Conservation (phyloP, 345 rosid genomes). For the Laguncularia racemosa region DNA sequence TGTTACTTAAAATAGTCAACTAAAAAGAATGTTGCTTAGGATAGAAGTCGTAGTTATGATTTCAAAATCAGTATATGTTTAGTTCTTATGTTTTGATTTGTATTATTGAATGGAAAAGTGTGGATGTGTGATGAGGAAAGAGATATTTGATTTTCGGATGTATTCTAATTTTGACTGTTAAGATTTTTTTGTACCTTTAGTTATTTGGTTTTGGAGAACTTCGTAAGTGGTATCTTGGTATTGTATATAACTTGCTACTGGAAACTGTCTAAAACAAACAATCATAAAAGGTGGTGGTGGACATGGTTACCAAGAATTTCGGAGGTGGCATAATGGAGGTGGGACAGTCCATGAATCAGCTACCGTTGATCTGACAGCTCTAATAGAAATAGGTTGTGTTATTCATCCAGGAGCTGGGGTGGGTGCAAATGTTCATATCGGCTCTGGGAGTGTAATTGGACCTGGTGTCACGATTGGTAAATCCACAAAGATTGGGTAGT, state of each 20-base stretch:
- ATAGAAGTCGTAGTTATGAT: no score
- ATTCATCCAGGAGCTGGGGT: conserved; percentile 46
- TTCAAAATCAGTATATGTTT: no score
- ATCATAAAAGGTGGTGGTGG: conserved; percentile 26
- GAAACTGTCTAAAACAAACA: conserved; percentile 9
- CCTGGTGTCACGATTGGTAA: conserved; percentile 48
- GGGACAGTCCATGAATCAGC: conserved; percentile 58
- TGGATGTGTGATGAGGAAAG: no score
- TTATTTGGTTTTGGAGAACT: no score
- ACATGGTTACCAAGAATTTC: conserved; percentile 19
- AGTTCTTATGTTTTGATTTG: no score
- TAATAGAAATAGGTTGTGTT: conserved; percentile 52
- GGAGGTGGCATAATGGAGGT: conserved; percentile 59
- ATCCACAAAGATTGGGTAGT: conserved; percentile 54
- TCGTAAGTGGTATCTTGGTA: background rate
- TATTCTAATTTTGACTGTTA: no score
- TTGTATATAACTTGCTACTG: background rate
- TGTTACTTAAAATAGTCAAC: no score
- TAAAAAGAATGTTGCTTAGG: no score
- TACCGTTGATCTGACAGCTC: conserved; percentile 40
- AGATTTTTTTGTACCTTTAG: no score
- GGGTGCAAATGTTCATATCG: conserved; percentile 50
- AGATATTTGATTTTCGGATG: no score
- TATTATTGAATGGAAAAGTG: no score
- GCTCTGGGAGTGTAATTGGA: conserved; percentile 68